Conservation (phyloP, 1,284 basidiomycete genomes). For the Abortiporus biennis region DNA sequence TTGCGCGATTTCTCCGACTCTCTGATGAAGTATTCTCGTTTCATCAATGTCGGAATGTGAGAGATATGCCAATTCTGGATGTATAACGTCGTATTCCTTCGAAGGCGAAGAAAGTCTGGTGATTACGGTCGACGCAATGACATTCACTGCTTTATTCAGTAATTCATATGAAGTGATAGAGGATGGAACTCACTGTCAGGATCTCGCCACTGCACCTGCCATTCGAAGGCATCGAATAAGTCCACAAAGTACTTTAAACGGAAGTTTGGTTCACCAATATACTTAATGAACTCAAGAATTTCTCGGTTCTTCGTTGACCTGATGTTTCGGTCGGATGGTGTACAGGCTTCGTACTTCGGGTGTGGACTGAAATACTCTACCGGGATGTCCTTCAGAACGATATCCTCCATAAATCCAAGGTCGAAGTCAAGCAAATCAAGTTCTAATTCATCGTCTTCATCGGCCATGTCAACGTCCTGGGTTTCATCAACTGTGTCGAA, state of each 20-base stretch:
- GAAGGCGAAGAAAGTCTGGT: not conserved
- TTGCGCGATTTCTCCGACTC: not conserved
- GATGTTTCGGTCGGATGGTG: constrained; percentile 23
- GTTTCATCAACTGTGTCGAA: not conserved
- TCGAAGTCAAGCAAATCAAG: not conserved
- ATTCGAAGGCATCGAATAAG: constrained; percentile 21
- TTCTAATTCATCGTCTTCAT: not conserved
- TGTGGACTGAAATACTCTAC: constrained; percentile 4
- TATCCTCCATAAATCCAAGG: not conserved
- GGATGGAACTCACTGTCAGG: constrained; percentile 33
- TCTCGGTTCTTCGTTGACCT: constrained; percentile 1
- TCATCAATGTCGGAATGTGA: not conserved
- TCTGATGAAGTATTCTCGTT: not conserved
- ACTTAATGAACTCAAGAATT: constrained; percentile 25
- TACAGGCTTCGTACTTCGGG: constrained; percentile 29
- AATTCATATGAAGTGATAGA: not conserved
- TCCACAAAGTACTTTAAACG: constrained; percentile 17
- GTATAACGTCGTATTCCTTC: not conserved
- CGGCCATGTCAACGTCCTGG: not conserved
- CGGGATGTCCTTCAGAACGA: not conserved
- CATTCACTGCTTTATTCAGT: not conserved
- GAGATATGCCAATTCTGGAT: not conserved
- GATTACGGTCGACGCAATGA: not conserved
- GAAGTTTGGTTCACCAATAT: constrained; percentile 30
- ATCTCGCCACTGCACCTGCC: constrained; percentile 31